Percentiles rank a stretch among this genome's conserved stretches.
phyloP scores from a whole-genome alignment of 2,329 filamentous ascomycete species.

The Xylariales sp. region DNA sequence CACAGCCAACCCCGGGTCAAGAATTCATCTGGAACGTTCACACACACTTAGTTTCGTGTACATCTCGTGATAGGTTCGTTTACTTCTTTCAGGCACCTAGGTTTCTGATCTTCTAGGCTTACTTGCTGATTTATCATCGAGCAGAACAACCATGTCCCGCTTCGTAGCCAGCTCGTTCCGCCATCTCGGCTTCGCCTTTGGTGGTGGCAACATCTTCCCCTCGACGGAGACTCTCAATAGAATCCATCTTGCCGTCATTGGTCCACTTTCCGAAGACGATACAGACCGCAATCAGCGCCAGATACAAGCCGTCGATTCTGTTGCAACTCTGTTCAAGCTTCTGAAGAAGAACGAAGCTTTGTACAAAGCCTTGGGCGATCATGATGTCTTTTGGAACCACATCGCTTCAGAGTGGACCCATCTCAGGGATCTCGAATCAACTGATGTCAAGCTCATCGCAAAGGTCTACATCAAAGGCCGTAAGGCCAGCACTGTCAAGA shows the following conservation, averaged over 20 bases:
- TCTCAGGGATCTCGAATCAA: not conserved
- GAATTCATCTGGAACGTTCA: too few relatives aligned
- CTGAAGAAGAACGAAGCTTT: not conserved
- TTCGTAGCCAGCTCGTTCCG: not conserved
- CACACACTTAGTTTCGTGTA: too few relatives aligned
- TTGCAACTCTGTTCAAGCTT: not conserved
- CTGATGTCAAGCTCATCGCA: not conserved
- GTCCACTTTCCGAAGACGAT: not conserved
- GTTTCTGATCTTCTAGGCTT: too few relatives aligned
- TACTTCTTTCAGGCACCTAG: too few relatives aligned
- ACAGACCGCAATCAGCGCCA: not conserved
- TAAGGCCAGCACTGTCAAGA: not conserved
- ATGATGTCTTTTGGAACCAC: not conserved
- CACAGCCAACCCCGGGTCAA: too few relatives aligned
- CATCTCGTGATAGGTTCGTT: too few relatives aligned
- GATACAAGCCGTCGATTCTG: too few relatives aligned
- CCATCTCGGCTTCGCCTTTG: constrained; percentile 1
- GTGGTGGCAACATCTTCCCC: not conserved
- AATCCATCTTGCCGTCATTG: not conserved
- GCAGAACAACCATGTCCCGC: too few relatives aligned
- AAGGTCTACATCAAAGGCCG: not conserved
- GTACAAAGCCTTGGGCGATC: constrained; percentile 1
- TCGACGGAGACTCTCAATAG: not conserved
- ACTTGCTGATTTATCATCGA: too few relatives aligned
- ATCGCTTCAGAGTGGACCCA: not conserved